Conservation (phyloP, 805 yeast genomes). For the Candida broadrunensis region DNA sequence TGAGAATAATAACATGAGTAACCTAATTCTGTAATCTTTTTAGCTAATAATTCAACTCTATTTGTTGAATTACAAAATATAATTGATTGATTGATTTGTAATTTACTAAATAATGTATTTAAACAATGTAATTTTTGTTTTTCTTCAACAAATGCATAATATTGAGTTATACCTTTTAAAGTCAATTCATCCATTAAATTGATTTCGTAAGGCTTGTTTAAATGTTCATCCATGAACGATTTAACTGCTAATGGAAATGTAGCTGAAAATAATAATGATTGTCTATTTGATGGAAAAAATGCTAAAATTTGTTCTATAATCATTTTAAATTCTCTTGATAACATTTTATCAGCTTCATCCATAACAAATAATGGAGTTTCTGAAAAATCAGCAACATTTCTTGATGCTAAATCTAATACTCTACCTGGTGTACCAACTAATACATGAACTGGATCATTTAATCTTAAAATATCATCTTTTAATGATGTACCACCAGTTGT, state of each 20-base stretch:
- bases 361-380: conserved; percentile 86
- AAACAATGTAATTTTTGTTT: conserved; percentile 93
- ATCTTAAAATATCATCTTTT: conserved; percentile 90
- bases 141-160: conserved; percentile 97
- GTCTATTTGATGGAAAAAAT: conserved; percentile 68
- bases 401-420: conserved; percentile 88
- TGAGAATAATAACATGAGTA: conserved; percentile 96
- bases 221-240: conserved; percentile 85
- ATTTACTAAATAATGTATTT: conserved; percentile 88
- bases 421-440: conserved; percentile 98
- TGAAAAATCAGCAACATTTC: conserved; percentile 81
- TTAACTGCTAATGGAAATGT: conserved; percentile 95
- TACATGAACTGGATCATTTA: conserved; percentile 89
- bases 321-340: conserved; percentile 82
- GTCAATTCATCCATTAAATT: conserved; percentile 98
- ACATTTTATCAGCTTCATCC: conserved; percentile 99
- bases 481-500: conserved; percentile 97
- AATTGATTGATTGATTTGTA: conserved; percentile 94
- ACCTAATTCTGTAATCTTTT: conserved; percentile 93
- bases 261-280: conserved; percentile 87
- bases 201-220: conserved; percentile 90
- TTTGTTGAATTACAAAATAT: conserved; percentile 96
- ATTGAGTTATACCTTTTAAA: conserved; percentile 93
- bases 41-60: conserved; percentile 93
- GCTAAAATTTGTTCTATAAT: conserved; percentile 83